Base-by-base conservation (phyloP, 768 basidiomycete species). In the Phylloporus sp. region DNA sequence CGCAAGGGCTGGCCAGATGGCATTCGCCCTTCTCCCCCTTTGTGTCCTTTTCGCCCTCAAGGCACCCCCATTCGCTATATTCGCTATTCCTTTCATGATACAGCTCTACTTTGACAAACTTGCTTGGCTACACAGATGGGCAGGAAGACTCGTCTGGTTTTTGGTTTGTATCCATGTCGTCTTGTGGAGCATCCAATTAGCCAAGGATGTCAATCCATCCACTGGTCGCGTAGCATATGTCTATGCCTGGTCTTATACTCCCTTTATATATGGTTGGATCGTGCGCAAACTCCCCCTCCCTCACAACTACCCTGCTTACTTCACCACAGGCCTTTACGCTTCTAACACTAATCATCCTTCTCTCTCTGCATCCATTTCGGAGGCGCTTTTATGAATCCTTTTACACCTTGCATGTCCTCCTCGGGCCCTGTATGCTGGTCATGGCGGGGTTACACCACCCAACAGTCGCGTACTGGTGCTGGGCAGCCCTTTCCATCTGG, bases 71-170 rank as follows among this genome's bases (percentile, higher is more conserved):
- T 84, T 88, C 59, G 87, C 88, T 50, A 60, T 89, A 44, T 80
- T 89, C 58, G 80, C 89, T 43, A 67, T 84, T 47, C 76, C 82
- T 0, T 79, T 78, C 55, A 71, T 81, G 51, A 77, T 78, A 35
- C 81, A 86, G 49, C 57, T 88, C n/a, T 78, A 81, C 59, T 86
- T 85, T 59, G 88, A 91, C 73, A 88, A 88, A 63, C 78, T 90
- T 10, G 76, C 81, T 5, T 76, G 81, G 68, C 70, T 89, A 7
- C 89, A 91, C 66, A 78, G 80, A 24, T 87, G 87, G 82, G 70
- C 79, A 5, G 89, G 84, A 2, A 73, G 87, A 47, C 68, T 90
- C 38, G 76, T 89, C 20, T 91, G 85, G 82, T 63, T 81, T 42
- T 64, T 86, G 47, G 77, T 79, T 7, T 65, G 77, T 4, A 57